These are phyloP conservation scores for Beverwykella pulmonaria DNA, from an alignment of 495 filamentous ascomycete genomes.

Conservation along the genomic window DNA sequence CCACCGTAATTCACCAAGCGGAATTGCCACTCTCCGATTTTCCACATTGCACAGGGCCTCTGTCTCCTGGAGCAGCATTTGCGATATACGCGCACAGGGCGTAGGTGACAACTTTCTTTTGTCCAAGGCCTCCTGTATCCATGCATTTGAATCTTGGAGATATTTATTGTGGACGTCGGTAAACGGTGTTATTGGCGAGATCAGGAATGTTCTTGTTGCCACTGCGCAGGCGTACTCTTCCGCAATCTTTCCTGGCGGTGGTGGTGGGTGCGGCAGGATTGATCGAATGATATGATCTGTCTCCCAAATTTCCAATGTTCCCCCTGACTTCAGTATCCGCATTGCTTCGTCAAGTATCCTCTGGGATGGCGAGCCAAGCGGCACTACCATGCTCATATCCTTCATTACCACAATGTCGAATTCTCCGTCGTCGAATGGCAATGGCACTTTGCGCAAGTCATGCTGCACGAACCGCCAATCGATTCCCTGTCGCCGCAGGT, in stretches of 20 bases:
- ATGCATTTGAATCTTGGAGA: constrained; percentile 80
- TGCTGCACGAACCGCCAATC: constrained; percentile 88
- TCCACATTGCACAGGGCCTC: constrained; percentile 71
- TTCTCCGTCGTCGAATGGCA: constrained; percentile 79
- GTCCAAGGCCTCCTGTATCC: constrained; percentile 77
- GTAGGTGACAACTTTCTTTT: constrained; percentile 67
- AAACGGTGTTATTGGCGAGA: constrained; percentile 82
- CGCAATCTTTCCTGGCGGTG: constrained; percentile 54
- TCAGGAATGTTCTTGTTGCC: constrained; percentile 74
- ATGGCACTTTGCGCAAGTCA: constrained; percentile 71
- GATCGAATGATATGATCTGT: constrained; percentile 77
- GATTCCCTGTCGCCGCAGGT: constrained; percentile 72
- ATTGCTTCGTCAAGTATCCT: constrained; percentile 75
- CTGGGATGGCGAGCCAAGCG: constrained; percentile 62
- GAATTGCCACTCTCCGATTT: constrained; percentile 77
- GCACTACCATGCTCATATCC: constrained; percentile 71
- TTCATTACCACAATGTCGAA: constrained; percentile 93
- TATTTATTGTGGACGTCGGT: constrained; percentile 75
- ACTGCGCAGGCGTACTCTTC: constrained; percentile 65
- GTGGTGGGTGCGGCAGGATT: constrained; percentile 72
- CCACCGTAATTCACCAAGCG: constrained; percentile 85
- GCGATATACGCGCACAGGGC: constrained; percentile 77
- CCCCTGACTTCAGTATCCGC: constrained; percentile 76
- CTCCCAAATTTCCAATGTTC: constrained; percentile 85
- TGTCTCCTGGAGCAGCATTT: constrained; percentile 78